Conservation (phyloP, 768 basidiomycete genomes). For the Imleria badia region DNA sequence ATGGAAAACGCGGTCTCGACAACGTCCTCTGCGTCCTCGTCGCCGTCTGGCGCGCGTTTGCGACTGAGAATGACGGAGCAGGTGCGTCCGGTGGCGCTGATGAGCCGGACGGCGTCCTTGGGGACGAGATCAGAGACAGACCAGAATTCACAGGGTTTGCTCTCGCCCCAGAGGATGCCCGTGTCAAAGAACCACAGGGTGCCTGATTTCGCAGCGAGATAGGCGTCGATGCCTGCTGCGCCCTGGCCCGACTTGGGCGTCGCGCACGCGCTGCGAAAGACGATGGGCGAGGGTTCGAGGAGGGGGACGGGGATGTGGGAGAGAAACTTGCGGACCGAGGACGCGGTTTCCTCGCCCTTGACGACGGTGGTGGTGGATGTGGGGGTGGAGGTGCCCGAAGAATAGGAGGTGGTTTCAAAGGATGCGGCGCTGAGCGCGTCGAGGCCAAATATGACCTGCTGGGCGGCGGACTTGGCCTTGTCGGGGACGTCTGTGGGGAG, state of each 20-base stretch:
- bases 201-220: constrained; percentile 69
- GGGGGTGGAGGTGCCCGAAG: constrained; percentile 16
- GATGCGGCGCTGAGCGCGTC: constrained; percentile 53
- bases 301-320: constrained; percentile 43
- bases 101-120: constrained; percentile 51
- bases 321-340: constrained; percentile 52
- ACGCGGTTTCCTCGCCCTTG: constrained; percentile 56
- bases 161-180: constrained; percentile 74
- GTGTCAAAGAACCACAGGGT: constrained; percentile 68
- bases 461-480: constrained; percentile 38
- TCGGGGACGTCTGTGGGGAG: constrained; percentile 56
- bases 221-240: constrained; percentile 66
- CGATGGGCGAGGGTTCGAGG: constrained; percentile 46
- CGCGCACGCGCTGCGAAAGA: constrained; percentile 57
- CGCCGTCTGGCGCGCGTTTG: constrained; percentile 15
- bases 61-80: constrained; percentile 59
- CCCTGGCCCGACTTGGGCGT: constrained; percentile 36
- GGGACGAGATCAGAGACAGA: constrained; percentile 53
- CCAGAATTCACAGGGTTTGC: constrained; percentile 80
- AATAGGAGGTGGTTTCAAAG: constrained; percentile 45
- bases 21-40: constrained; percentile 36
- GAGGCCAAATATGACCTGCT: constrained; percentile 69
- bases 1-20: constrained; percentile 69
- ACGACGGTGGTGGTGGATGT: constrained; percentile 31
- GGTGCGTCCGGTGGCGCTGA: constrained; percentile 65